A percentile compares a stretch with the other conserved stretches of the same genome.
These are phyloP conservation scores for Diaporthe citrichinensis DNA, from an alignment of 2,329 filamentous ascomycete species.

Conservation along the genomic window DNA sequence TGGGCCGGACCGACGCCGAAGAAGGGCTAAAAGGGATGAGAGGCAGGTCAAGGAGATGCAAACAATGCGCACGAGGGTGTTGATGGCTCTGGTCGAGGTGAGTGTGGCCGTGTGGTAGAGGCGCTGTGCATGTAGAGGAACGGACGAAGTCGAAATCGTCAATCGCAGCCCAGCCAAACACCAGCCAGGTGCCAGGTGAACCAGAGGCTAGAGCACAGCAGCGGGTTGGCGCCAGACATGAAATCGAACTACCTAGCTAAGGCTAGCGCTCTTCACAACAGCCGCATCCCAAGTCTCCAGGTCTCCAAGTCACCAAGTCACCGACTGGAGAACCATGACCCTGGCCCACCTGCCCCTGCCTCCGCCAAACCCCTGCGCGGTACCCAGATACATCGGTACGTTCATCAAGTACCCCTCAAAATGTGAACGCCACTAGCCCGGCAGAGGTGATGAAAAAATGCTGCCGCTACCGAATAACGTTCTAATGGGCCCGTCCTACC, in stretches of 20 bases:
- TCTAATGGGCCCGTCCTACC: neutral
- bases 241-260: slow-evolving; percentile 12
- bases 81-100: neutral
- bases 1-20: slow-evolving; percentile 28
- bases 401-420: neutral
- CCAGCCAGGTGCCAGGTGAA: slow-evolving; percentile 16
- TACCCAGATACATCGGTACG: neutral
- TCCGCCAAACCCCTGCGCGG: neutral
- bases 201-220: neutral
- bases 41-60: slow-evolving; percentile 15
- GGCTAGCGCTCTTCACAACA: slow-evolving; percentile 10
- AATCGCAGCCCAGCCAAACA: slow-evolving; percentile 21
- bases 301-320: slow-evolving; percentile 8
- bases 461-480: neutral
- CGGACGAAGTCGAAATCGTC: slow-evolving; percentile 18
- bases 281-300: slow-evolving; percentile 29
- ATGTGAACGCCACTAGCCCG: neutral
- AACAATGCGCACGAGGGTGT: neutral
- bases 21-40: neutral
- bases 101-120: slow-evolving; percentile 16
- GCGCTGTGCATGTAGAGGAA: slow-evolving; percentile 9
- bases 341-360: slow-evolving; percentile 14
- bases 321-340: slow-evolving; percentile 22
- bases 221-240: slow-evolving; percentile 19
- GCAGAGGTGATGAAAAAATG: neutral